A percentile compares a stretch with the other conserved stretches of the same genome.
Evolutionary conservation across 805 yeast species (phyloP).

Genomic region (Candida arabinofermentans): DNA sequence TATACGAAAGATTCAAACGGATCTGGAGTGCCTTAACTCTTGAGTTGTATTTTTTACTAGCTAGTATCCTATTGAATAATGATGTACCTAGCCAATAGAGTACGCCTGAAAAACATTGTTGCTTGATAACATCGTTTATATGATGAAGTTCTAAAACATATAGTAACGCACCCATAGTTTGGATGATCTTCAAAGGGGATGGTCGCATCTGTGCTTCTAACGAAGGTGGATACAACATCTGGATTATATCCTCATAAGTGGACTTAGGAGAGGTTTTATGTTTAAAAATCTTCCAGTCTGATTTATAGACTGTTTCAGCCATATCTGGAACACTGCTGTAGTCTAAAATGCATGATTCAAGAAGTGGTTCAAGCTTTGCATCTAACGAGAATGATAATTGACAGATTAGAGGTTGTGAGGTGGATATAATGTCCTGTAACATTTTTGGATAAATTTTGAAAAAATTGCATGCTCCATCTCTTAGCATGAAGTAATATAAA

Average conservation of each 20-base stretch:
- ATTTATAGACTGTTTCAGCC: conserved; percentile 63
- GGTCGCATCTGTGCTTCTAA: conserved; percentile 77
- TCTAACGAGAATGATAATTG: conserved; percentile 65
- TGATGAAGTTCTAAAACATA: conserved; percentile 80
- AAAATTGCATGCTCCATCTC: conserved; percentile 52
- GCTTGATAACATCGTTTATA: conserved; percentile 72
- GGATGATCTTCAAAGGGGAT: conserved; percentile 81
- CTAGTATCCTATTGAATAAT: conserved; percentile 68
- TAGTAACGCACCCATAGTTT: conserved; percentile 82
- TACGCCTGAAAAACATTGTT: conserved; percentile 74
- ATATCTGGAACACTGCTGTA: conserved; percentile 83
- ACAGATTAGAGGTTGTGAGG: conserved; percentile 58
- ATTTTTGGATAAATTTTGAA: conserved; percentile 52
- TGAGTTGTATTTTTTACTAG: conserved; percentile 65
- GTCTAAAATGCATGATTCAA: conserved; percentile 67
- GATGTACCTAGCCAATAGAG: conserved; percentile 72
- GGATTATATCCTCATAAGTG: conserved; percentile 68
- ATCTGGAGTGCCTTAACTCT: conserved; percentile 88
- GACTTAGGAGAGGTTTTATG: conserved; percentile 34
- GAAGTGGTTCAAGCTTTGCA: conserved; percentile 49
- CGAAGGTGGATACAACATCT: conserved; percentile 82
- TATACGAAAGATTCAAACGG: conserved; percentile 74
- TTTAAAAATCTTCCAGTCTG: conserved; percentile 54
- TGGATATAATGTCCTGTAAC: conserved; percentile 53
- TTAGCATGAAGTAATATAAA: conserved; percentile 69